A percentile compares a stretch with the other conserved stretches of the same genome.
phyloP scores from a whole-genome alignment of 2,329 filamentous ascomycete species.

The Xylariaceae sp. region DNA sequence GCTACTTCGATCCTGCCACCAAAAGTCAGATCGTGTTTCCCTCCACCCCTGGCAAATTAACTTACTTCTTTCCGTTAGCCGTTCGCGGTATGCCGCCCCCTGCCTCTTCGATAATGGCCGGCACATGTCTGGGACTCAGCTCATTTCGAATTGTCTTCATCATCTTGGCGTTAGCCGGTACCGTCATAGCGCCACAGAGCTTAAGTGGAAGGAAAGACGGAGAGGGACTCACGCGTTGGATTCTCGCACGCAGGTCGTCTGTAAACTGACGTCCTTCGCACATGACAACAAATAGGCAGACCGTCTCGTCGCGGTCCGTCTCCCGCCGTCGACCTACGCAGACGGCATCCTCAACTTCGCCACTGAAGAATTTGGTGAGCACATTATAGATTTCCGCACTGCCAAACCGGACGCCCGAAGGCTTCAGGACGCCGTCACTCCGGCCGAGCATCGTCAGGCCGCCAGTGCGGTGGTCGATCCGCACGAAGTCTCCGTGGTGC shows the following conservation, averaged over 20 bases:
- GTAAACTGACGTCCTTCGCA: constrained; percentile 50
- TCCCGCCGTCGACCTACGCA: constrained; percentile 74
- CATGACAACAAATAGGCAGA: constrained; percentile 85
- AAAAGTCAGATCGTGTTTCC: too few relatives aligned
- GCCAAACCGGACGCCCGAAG: constrained; percentile 84
- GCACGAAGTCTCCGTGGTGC: constrained; percentile 93
- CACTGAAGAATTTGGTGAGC: constrained; percentile 74
- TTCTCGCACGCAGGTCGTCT: constrained; percentile 53
- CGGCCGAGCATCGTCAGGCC: constrained; percentile 87
- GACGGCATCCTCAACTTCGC: constrained; percentile 75
- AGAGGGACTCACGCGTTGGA: constrained; percentile 45
- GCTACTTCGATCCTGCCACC: constrained; percentile 75
- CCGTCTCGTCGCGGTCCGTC: constrained; percentile 74
- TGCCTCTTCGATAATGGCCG: constrained; percentile 73
- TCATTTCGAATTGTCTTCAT: constrained; percentile 59
- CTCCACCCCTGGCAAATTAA: too few relatives aligned
- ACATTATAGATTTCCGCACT: constrained; percentile 95
- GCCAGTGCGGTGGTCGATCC: constrained; percentile 60
- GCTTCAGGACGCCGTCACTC: constrained; percentile 90
- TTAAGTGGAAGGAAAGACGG: background rate
- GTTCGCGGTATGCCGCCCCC: constrained; percentile 81
- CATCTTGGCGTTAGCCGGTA: background rate
- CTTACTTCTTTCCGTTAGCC: constrained; percentile 90
- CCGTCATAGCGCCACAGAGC: too few relatives aligned
- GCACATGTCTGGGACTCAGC: constrained; percentile 84